Conservation (phyloP, 2,329 filamentous ascomycete genomes). For the Talaromyces funiculosus region DNA sequence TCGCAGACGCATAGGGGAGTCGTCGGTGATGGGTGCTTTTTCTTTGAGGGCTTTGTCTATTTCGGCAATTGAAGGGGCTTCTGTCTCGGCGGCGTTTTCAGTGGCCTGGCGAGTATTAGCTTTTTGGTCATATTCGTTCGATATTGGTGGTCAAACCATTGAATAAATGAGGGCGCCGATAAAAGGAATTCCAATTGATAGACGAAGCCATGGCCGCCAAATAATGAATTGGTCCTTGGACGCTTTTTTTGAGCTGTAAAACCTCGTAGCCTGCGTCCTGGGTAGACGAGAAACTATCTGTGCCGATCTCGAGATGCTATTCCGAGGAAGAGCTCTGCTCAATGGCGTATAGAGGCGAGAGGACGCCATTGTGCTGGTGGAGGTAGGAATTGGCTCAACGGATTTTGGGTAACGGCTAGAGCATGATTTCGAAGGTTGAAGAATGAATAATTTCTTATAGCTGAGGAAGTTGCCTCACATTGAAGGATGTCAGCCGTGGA, state of each 20-base stretch:
- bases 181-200: slow-evolving; percentile 46
- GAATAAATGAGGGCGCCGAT: slow-evolving; percentile 47
- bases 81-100: slow-evolving; percentile 33
- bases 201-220: slow-evolving; percentile 43
- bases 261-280: slow-evolving; percentile 22
- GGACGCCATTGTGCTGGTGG: not conserved
- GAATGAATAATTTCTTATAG: not conserved
- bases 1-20: slow-evolving; percentile 90
- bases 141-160: slow-evolving; percentile 35
- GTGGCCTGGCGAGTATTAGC: slow-evolving; percentile 24
- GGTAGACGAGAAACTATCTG: slow-evolving; percentile 15
- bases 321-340: not conserved
- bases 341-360: slow-evolving; percentile 4
- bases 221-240: slow-evolving; percentile 30
- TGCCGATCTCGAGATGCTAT: not conserved
- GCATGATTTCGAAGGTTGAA: not conserved
- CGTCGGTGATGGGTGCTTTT: slow-evolving; percentile 65
- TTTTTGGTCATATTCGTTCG: not conserved
- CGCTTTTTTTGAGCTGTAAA: slow-evolving; percentile 13
- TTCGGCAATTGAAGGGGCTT: slow-evolving; percentile 66
- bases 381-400: not conserved
- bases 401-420: not conserved
- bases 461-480: not conserved
- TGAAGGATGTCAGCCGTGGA: not conserved
- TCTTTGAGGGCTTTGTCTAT: slow-evolving; percentile 76